These are phyloP conservation scores for Carallia brachiata DNA, from an alignment of 345 rosid genomes.

Conservation along the genomic window DNA sequence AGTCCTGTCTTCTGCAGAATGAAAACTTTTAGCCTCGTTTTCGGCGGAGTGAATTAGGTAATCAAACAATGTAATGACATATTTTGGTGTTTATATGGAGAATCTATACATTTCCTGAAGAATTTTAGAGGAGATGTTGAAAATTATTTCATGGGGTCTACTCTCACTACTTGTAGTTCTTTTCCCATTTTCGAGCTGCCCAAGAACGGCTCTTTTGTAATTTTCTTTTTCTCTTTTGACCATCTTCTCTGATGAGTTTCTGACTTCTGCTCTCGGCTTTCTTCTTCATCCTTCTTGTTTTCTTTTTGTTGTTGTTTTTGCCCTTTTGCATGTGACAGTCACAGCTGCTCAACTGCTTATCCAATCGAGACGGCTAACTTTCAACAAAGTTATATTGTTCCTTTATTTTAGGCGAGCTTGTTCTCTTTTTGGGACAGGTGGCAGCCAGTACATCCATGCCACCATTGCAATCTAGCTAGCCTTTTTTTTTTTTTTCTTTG, in stretches of 20 bases:
- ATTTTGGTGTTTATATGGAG: neutral
- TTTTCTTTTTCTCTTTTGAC: conserved; percentile 8
- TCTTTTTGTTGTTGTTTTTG: no score
- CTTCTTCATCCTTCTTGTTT: neutral
- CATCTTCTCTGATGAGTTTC: conserved; percentile 6
- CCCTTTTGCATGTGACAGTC: conserved; percentile 40
- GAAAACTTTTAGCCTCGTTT: conserved; percentile 9
- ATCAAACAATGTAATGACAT: neutral
- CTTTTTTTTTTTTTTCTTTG: neutral
- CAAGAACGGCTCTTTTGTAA: neutral
- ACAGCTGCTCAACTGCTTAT: conserved; percentile 34
- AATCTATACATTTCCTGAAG: neutral
- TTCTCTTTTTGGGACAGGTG: neutral
- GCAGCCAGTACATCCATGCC: no score
- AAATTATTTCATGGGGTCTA: neutral
- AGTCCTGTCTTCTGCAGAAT: conserved; percentile 19
- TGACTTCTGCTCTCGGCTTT: conserved; percentile 19
- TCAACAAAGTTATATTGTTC: conserved; percentile 24
- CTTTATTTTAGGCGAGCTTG: conserved; percentile 22
- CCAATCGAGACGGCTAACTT: conserved; percentile 11
- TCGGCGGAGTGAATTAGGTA: no score
- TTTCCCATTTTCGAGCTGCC: neutral
- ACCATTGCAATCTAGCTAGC: no score
- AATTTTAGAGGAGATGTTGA: neutral
- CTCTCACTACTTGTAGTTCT: conserved; percentile 8